Conservation (phyloP, 805 yeast genomes). For the Candida fluviatilis region DNA sequence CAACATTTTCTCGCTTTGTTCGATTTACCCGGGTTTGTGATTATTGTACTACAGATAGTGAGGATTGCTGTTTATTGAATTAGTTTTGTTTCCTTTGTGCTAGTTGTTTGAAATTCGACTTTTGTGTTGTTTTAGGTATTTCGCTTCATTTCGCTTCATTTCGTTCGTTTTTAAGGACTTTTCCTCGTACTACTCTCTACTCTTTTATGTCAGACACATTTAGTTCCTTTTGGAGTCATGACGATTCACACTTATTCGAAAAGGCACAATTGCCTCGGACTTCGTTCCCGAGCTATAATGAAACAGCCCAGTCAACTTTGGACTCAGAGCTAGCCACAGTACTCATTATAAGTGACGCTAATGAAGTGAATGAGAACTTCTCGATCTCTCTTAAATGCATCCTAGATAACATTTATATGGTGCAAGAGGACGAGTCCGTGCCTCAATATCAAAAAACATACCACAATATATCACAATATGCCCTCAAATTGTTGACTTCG, state of each 20-base stretch:
- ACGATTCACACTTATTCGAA: background rate
- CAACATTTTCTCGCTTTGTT: too few species aligned
- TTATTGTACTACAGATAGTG: too few species aligned
- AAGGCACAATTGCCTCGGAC: background rate
- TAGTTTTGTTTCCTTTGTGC: too few species aligned
- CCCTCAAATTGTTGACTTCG: slow-evolving; percentile 32
- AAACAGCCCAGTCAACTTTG: background rate
- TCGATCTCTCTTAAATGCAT: slow-evolving; percentile 30
- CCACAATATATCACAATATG: slow-evolving; percentile 28
- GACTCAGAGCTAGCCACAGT: slow-evolving; percentile 9
- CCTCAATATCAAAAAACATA: slow-evolving; percentile 15
- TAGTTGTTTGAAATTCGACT: too few species aligned
- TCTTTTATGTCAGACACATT: background rate
- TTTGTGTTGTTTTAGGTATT: too few species aligned
- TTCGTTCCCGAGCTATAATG: slow-evolving; percentile 2
- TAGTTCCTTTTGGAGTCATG: slow-evolving; percentile 1
- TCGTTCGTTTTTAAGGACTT: too few species aligned
- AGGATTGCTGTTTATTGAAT: too few species aligned
- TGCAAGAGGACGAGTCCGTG: slow-evolving; percentile 7
- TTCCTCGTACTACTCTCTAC: too few species aligned
- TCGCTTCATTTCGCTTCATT: too few species aligned
- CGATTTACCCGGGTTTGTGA: too few species aligned
- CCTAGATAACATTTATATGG: slow-evolving; percentile 24
- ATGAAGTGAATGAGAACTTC: slow-evolving; percentile 36
- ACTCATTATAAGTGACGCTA: slow-evolving; percentile 34